Conservation (phyloP, 2,329 filamentous ascomycete species). For the Colletotrichum sp. region DNA sequence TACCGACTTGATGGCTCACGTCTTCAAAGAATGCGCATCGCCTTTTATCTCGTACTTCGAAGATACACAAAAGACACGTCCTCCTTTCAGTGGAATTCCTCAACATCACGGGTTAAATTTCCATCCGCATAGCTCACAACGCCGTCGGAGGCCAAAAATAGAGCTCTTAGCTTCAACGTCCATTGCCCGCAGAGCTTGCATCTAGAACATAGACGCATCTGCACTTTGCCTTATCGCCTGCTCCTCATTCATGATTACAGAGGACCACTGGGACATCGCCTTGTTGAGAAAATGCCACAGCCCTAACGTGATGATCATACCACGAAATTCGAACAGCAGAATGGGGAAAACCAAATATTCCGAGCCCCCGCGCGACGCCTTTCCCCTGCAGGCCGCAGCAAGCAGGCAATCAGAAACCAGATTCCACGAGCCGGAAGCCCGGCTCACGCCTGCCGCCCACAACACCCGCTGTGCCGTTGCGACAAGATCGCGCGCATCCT, state of each 20-base stretch:
- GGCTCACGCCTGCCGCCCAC: not conserved
- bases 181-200: not conserved
- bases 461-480: not conserved
- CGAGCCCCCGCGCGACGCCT: not conserved
- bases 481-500: not conserved
- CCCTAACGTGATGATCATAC: not conserved
- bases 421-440: conserved; percentile 7
- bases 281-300: not conserved
- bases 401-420: not conserved
- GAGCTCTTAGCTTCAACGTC: not conserved
- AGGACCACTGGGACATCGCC: not conserved
- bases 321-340: not conserved
- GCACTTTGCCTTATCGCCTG: not conserved
- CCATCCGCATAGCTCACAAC: not conserved
- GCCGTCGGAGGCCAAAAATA: not conserved
- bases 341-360: not conserved
- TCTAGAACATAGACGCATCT: not conserved
- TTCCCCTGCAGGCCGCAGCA: conserved; percentile 9
- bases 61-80: not conserved
- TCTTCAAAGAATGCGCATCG: conserved; percentile 1
- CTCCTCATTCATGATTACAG: not conserved
- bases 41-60: not conserved
- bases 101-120: not conserved
- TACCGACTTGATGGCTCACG: not conserved
- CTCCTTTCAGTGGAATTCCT: not conserved